Conservation (phyloP, 2,329 filamentous ascomycete genomes). For the Sclerotinia spermophila region DNA sequence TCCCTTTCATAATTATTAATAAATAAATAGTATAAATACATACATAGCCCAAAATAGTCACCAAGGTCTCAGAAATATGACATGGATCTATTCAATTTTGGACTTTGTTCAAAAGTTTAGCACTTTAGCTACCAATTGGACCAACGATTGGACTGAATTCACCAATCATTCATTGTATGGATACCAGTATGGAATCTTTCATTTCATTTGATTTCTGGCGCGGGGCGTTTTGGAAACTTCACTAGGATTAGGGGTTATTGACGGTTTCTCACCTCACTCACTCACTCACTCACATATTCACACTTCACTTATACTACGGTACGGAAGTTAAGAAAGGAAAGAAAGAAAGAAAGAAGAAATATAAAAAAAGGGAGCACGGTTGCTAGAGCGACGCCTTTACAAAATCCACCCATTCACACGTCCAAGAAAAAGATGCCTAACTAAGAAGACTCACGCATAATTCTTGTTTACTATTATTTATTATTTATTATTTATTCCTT, state of each 20-base stretch:
- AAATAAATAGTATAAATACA: not conserved
- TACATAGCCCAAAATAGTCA: not conserved
- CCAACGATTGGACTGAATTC: not conserved
- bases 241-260: not conserved
- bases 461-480: not conserved
- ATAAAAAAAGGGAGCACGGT: slow-evolving; percentile 12
- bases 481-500: not conserved
- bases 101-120: not conserved
- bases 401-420: not conserved
- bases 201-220: not conserved
- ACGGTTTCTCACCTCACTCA: no score
- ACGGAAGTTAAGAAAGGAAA: not conserved
- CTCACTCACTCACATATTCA: no score
- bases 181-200: no score
- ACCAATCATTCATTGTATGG: not conserved
- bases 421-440: not conserved
- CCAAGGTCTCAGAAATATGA: not conserved
- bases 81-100: not conserved
- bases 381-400: slow-evolving; percentile 13
- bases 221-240: slow-evolving; percentile 3
- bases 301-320: not conserved
- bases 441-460: not conserved
- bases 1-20: not conserved
- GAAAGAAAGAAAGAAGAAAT: no score
- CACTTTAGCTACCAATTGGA: not conserved